A percentile compares a stretch with the other conserved stretches of the same genome.
Evolutionary conservation across 768 basidiomycete genomes (phyloP).

Genomic region (Lyophyllum decastes): DNA sequence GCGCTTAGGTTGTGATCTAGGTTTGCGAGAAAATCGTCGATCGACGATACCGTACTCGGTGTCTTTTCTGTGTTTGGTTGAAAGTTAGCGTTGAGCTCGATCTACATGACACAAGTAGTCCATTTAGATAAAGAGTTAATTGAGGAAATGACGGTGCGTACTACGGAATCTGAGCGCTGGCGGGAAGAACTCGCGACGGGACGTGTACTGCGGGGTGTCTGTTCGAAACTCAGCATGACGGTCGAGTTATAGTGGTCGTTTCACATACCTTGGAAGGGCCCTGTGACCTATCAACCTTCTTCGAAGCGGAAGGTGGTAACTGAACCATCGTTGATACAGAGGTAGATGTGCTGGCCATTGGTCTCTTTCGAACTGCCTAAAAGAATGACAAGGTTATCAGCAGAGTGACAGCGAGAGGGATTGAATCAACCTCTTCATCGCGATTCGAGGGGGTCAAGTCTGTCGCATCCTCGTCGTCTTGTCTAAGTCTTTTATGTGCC

Average conservation of each 20-base stretch:
- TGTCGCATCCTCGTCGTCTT: no score
- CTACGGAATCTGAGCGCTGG: not conserved
- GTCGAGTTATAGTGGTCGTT: not conserved
- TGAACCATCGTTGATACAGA: not conserved
- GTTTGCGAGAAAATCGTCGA: not conserved
- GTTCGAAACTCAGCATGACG: not conserved
- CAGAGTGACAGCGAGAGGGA: not conserved
- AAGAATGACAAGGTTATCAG: not conserved
- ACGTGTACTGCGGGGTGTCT: not conserved
- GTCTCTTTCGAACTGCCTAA: not conserved
- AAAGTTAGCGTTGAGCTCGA: not conserved
- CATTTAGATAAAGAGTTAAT: not conserved
- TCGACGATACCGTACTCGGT: not conserved
- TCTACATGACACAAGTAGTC: not conserved
- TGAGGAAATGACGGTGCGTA: not conserved
- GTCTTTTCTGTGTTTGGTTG: not conserved
- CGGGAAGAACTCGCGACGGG: not conserved
- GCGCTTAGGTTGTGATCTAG: constrained; percentile 8
- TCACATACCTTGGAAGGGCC: not conserved
- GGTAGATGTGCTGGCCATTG: not conserved
- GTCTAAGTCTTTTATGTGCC: no score
- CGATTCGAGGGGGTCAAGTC: not conserved
- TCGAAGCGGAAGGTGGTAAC: no score
- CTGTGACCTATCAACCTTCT: not conserved
- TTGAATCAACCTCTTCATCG: not conserved